Conservation (phyloP, 2,329 filamentous ascomycete species). For the Monosporascus sp. region DNA sequence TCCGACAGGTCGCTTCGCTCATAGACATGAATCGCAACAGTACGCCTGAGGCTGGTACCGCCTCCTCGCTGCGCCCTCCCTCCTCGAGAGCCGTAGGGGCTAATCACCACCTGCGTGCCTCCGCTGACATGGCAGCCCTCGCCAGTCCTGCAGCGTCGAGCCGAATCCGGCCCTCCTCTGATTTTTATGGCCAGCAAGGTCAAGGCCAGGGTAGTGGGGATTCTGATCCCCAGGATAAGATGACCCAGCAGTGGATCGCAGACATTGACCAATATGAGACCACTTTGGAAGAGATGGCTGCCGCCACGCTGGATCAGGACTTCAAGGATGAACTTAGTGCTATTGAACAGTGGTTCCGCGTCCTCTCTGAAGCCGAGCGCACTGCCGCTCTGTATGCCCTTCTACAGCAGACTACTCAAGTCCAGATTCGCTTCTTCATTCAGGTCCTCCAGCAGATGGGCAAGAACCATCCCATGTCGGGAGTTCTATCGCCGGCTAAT, state of each 20-base stretch:
- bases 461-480: slow-evolving; percentile 95
- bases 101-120: slow-evolving; percentile 84
- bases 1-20: not conserved
- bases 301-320: slow-evolving; percentile 96
- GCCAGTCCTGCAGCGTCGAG: slow-evolving; percentile 59
- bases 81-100: slow-evolving; percentile 71
- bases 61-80: slow-evolving; percentile 76
- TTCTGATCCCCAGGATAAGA: slow-evolving; percentile 79
- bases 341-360: slow-evolving; percentile 99
- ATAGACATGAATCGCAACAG: slow-evolving; percentile 74
- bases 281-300: slow-evolving; percentile 98
- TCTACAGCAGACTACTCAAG: slow-evolving; percentile 96
- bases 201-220: slow-evolving; percentile 65
- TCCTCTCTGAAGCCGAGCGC: slow-evolving; percentile 91
- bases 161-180: slow-evolving; percentile 88
- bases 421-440: slow-evolving; percentile 98
- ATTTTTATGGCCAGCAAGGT: slow-evolving; percentile 80
- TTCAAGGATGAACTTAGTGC: slow-evolving; percentile 99
- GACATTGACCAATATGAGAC: slow-evolving; percentile 99
- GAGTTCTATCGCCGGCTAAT: slow-evolving; percentile 86
- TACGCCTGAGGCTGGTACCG: slow-evolving; percentile 84
- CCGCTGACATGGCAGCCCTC: slow-evolving; percentile 90
- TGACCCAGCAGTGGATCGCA: slow-evolving; percentile 96
- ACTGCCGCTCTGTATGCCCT: slow-evolving; percentile 93
- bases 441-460: slow-evolving; percentile 99